Evolutionary conservation across 140 eudicot genomes (phyloP), one percentile per base, ranked within the genome.

Genomic region (Senecio squalidus): DNA sequence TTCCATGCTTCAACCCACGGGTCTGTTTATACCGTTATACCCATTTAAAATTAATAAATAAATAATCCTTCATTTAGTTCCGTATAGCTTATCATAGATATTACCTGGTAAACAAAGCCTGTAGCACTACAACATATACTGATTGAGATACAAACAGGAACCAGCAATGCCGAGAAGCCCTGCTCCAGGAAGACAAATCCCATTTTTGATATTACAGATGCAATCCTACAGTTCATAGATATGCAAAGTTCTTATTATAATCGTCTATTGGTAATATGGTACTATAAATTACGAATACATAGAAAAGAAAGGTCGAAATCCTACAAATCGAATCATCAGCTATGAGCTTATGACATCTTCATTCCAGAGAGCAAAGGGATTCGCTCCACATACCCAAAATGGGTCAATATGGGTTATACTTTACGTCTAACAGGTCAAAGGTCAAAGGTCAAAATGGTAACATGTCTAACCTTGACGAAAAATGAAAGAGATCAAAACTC

Each of bases 41-140:
- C n/a, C n/a, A n/a, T n/a, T n/a, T n/a, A n/a, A n/a, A n/a, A n/a
- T n/a, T n/a, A n/a, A n/a, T n/a, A n/a, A n/a, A n/a, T n/a, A n/a
- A n/a, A n/a, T n/a, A n/a, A n/a, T n/a, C n/a, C n/a, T n/a, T n/a
- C n/a, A n/a, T n/a, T n/a, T n/a, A n/a, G n/a, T n/a, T n/a, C n/a
- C n/a, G n/a, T n/a, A n/a, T n/a, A n/a, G n/a, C n/a, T n/a, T n/a
- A n/a, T n/a, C n/a, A n/a, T n/a, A n/a, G n/a, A n/a, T n/a, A n/a
- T n/a, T n/a, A 92, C 98, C 96, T 92, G 98, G 69, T 80, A 86
- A 43, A 86, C 78, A 55, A 92, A 92, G 58, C 98, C 98, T 43
- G 92, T 76, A 69, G 75, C 98, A 71, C 98, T 92, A 73, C 96
- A 92, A 69, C 86, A 79, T 30, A 92, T 70, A 63, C 98, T 92